Base-by-base conservation (phyloP, 805 yeast genomes). In the Wickerhamomyces chambardii region DNA sequence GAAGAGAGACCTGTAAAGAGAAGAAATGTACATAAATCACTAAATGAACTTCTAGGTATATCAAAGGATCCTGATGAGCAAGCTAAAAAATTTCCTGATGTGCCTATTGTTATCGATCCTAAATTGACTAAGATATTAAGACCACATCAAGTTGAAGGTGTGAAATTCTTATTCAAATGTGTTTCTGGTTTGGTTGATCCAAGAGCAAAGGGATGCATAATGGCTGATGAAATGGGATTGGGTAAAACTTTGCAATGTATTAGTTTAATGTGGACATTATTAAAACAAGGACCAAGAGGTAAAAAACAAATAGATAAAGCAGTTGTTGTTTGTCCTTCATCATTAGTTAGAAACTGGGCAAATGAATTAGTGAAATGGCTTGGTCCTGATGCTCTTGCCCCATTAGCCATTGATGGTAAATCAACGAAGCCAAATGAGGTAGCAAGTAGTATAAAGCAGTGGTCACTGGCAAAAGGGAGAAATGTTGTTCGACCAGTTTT, bases 201-300 rank as follows among this genome's bases (percentile, higher is more conserved):
- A 7, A 67, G 81, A 25, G 97, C 97, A 0, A 76, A 82, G 50
- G 98, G 98, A 3, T 90, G 97, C 52, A 90, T 90, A 34, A 90
- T 90, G 97, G 97, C 97, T 0, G 97, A 87, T 60, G 97, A 84
- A 56, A 87, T 87, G 97, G 97, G 96, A 4, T 64, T 86, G 28
- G 96, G 96, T 18, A 86, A 86, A 53, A 86, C 96, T 1, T 64
- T 86, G 18, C 96, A 86, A 54, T 90, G 97, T 56, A 70, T 90
- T 25, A 69, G 96, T 0, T 64, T 90, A 24, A 70, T 89, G 84
- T 90, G 97, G 97, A 90, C 97, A 0, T 55, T 90, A 33, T 64
- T 90, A 33, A 75, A 73, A 41, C 98, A 90, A 55, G 79, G 95
- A 8, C 97, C 97, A 2, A 73, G 89, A 35, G 76, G 78, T 9